These are phyloP conservation scores for Aquanectria penicillioides DNA, from an alignment of 2,329 filamentous ascomycete genomes.

Conservation along the genomic window DNA sequence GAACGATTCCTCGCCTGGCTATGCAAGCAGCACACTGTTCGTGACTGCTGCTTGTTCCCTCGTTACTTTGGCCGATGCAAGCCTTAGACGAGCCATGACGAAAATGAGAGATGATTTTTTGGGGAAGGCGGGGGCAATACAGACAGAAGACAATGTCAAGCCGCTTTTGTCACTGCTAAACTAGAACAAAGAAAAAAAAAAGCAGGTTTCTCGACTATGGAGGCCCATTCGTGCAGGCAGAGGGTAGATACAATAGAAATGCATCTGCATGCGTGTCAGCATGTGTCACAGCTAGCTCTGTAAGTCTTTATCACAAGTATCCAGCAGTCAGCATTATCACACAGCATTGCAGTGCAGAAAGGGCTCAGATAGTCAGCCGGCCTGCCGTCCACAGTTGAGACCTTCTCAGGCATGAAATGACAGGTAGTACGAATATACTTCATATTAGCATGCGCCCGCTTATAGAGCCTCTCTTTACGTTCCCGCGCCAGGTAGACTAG, in stretches of 20 bases:
- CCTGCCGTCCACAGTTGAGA: no score
- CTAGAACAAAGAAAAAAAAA: no score
- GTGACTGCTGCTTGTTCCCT: conserved; percentile 78
- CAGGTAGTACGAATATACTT: no score
- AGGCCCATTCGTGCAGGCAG: not conserved
- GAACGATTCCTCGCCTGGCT: conserved; percentile 79
- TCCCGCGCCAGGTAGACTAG: no score
- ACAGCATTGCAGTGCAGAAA: not conserved
- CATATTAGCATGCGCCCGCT: no score
- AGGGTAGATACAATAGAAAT: conserved; percentile 8
- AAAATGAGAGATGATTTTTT: conserved; percentile 11
- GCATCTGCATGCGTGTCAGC: conserved; percentile 2
- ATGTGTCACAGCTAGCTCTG: not conserved
- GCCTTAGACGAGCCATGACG: conserved; percentile 59
- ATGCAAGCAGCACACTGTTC: conserved; percentile 71
- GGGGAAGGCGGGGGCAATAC: no score
- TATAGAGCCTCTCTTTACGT: no score
- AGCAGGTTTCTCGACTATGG: not conserved
- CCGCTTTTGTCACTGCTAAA: no score
- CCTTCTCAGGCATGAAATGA: no score
- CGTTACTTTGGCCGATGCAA: conserved; percentile 85
- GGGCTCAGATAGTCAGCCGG: not conserved
- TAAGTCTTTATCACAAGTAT: not conserved
- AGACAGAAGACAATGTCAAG: no score
- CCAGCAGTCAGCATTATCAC: not conserved